Evolutionary conservation across 805 yeast genomes (phyloP).

Genomic region (Ogataea haglerorum): DNA sequence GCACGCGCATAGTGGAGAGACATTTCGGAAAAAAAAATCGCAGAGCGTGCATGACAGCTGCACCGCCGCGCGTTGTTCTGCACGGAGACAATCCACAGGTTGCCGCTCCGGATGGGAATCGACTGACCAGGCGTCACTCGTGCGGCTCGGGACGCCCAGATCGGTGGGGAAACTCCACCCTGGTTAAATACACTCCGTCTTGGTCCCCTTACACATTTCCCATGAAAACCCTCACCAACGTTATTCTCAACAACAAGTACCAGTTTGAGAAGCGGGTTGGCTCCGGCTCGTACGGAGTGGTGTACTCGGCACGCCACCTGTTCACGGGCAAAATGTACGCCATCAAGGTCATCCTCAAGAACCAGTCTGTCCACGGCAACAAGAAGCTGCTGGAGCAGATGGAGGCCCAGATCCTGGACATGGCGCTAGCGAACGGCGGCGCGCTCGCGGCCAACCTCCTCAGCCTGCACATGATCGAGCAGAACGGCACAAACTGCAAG

Average conservation of each 20-base stretch:
- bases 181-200: slow-evolving; percentile 1
- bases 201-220: background rate
- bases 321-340: slow-evolving; percentile 54
- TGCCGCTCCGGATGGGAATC: background rate
- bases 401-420: slow-evolving; percentile 26
- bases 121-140: slow-evolving; percentile 6
- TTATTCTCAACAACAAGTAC: slow-evolving; percentile 35
- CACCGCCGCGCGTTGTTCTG: background rate
- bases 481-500: slow-evolving; percentile 33
- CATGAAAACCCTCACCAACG: slow-evolving; percentile 30
- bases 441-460: slow-evolving; percentile 31
- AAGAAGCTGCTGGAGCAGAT: slow-evolving; percentile 30
- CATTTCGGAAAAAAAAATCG: background rate
- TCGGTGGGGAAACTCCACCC: slow-evolving; percentile 2
- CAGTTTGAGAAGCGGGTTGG: slow-evolving; percentile 57
- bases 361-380: slow-evolving; percentile 32
- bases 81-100: background rate
- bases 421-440: slow-evolving; percentile 27
- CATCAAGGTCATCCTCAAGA: slow-evolving; percentile 64
- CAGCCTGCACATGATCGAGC: slow-evolving; percentile 35
- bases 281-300: slow-evolving; percentile 83
- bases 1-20: slow-evolving; percentile 8
- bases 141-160: slow-evolving; percentile 1
- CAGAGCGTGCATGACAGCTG: slow-evolving; percentile 1
- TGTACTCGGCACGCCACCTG: slow-evolving; percentile 62